Conservation (phyloP, 306 rosid genomes). For the Vigna trinervia region DNA sequence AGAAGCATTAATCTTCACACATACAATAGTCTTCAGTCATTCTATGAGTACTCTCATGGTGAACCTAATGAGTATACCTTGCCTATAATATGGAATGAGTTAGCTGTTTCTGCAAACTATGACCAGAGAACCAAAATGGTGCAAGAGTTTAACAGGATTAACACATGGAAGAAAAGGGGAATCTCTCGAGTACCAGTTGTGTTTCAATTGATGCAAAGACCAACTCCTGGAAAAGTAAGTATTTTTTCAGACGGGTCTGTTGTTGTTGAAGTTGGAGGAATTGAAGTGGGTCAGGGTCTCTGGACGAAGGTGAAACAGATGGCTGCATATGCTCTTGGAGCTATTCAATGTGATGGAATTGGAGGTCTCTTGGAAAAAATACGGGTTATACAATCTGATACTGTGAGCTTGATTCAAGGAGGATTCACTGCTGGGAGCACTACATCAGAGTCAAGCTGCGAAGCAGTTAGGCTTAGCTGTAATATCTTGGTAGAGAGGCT, state of each 20-base stretch:
- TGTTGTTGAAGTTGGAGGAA: conserved; percentile 91
- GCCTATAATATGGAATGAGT: conserved; percentile 77
- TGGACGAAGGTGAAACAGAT: conserved; percentile 97
- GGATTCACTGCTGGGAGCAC: conserved; percentile 92
- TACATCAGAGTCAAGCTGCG: conserved; percentile 93
- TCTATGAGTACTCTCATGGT: conserved; percentile 59
- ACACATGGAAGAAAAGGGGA: conserved; percentile 83
- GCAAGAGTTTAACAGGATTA: conserved; percentile 65
- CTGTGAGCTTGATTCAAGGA: conserved; percentile 85
- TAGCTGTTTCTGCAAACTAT: conserved; percentile 67
- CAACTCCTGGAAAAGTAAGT: conserved; percentile 89
- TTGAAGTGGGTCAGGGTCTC: conserved; percentile 96
- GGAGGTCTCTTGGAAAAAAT: conserved; percentile 62
- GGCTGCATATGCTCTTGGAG: conserved; percentile 77
- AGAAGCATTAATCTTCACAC: conserved; percentile 81
- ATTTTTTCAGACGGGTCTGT: conserved; percentile 77
- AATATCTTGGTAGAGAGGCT: conserved; percentile 81
- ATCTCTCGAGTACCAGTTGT: conserved; percentile 77
- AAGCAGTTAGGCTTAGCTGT: conserved; percentile 83
- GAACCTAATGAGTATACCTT: conserved; percentile 81
- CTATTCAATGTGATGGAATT: conserved; percentile 61
- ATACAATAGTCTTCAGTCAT: conserved; percentile 63
- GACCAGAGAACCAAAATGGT: conserved; percentile 61
- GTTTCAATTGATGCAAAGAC: conserved; percentile 49
- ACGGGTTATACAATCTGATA: conserved; percentile 82